phyloP scores from a whole-genome alignment of 306 rosid species.

The Purshia tridentata region DNA sequence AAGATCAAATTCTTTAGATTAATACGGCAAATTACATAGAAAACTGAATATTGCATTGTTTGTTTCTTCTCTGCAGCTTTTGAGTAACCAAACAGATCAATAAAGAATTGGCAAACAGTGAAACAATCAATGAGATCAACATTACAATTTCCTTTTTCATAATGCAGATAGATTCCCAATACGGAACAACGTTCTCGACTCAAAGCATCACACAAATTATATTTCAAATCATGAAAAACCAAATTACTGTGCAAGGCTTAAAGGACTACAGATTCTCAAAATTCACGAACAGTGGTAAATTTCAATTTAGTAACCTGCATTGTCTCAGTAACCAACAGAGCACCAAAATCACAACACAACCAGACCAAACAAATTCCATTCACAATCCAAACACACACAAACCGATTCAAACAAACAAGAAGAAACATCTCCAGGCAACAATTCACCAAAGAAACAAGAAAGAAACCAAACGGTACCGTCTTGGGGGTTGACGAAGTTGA shows the following conservation, averaged over 20 bases:
- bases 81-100: not conserved
- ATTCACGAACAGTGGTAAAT: not conserved
- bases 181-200: not conserved
- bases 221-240: too few species aligned
- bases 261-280: not conserved
- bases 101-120: not conserved
- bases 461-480: conserved; percentile 43
- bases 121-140: conserved; percentile 7
- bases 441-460: too few species aligned
- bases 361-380: not conserved
- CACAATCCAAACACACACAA: not conserved
- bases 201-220: not conserved
- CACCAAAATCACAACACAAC: not conserved
- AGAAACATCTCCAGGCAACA: too few species aligned
- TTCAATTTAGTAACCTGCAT: not conserved
- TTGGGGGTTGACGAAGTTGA: conserved; percentile 57
- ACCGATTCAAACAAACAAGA: not conserved
- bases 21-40: not conserved
- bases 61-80: not conserved
- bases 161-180: not conserved
- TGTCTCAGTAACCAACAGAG: conserved; percentile 1
- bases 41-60: not conserved
- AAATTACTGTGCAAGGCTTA: not conserved
- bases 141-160: not conserved
- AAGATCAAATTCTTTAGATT: not conserved